Base-by-base conservation (phyloP, 2,329 filamentous ascomycete genomes). In the Diaporthe ampelina region DNA sequence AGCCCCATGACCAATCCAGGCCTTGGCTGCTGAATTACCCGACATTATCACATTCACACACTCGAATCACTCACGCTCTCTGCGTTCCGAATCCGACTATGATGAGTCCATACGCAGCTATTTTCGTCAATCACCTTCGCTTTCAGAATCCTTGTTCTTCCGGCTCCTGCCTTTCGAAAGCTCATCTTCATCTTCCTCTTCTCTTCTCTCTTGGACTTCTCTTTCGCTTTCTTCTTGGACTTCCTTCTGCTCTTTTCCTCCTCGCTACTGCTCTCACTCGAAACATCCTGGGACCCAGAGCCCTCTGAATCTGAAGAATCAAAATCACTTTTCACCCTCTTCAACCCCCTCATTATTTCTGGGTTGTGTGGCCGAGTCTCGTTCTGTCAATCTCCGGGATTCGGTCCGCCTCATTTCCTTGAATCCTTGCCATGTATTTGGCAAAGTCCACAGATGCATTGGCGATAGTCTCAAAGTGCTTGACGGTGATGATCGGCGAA, bases 1-100 rank as follows among this genome's bases (percentile, higher is more conserved):
- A 52, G 15, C 61, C 21, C 29, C 29, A 15, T 67, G 61, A 67
- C 61, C 61, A 37, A 13, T 52, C 52, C 21, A 29, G 45, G 61
- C 21, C 61, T 67, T 67, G 61, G 61, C 61, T 37, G 29, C 21
- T 52, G 21, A 21, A 50, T 24, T 40, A 52, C 35, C 45, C 61
- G 45, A 13, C 17, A 15, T 48, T n/a, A 24, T 24, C 61, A n/a
- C 24, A 21, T 50, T 50, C n/a, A 26, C 26, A n/a, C 11, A 24
- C 43, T 24, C 29, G 1, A 50, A 24, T 35, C n/a, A 11, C 10
- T 4, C 35, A 35, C 50, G 13, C 19, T 35, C 11, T 48, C 21
- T 10, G 32, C 40, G 17, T 21, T 45, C 24, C 32, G 26, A n/a
- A 24, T 13, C 48, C 59, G 10, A 50, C 9, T 3, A 9, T 35